Percentiles rank a stretch among this genome's conserved stretches.
Evolutionary conservation across 768 basidiomycete species (phyloP).

Genomic region (Agrocybe pediades): DNA sequence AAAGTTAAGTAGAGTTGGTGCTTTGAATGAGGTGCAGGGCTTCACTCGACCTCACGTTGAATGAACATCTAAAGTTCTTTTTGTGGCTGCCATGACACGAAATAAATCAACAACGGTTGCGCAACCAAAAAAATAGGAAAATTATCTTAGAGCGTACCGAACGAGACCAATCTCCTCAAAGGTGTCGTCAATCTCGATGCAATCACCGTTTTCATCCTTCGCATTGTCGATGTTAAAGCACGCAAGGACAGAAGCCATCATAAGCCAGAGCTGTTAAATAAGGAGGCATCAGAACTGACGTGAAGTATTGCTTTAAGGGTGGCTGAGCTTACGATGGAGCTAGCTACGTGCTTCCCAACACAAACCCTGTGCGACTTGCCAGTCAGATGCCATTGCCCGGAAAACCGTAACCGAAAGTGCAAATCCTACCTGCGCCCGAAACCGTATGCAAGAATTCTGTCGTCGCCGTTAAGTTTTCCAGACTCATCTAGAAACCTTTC

Average conservation of each 20-base stretch:
- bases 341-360: slow-evolving; percentile 11
- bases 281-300: neutral
- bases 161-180: slow-evolving; percentile 8
- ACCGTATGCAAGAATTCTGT: slow-evolving; percentile 12
- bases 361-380: slow-evolving; percentile 7
- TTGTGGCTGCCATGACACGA: neutral
- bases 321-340: slow-evolving; percentile 13
- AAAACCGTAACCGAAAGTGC: neutral
- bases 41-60: neutral
- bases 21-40: neutral
- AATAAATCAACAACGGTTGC: neutral
- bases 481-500: slow-evolving; percentile 24
- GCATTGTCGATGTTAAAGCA: slow-evolving; percentile 15
- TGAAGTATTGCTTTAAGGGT: neutral
- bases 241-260: slow-evolving; percentile 17
- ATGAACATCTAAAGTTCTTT: neutral
- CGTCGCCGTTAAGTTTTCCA: slow-evolving; percentile 9
- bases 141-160: neutral
- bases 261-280: slow-evolving; percentile 14
- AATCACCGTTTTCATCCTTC: slow-evolving; percentile 18
- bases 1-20: too few species aligned
- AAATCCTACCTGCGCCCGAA: slow-evolving; percentile 20
- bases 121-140: neutral
- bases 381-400: neutral
- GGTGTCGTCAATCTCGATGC: slow-evolving; percentile 16